Percentiles rank a stretch among this genome's conserved stretches.
Evolutionary conservation across 106 monocot species (phyloP).

Genomic region (Dioscorea dumetorum): DNA sequence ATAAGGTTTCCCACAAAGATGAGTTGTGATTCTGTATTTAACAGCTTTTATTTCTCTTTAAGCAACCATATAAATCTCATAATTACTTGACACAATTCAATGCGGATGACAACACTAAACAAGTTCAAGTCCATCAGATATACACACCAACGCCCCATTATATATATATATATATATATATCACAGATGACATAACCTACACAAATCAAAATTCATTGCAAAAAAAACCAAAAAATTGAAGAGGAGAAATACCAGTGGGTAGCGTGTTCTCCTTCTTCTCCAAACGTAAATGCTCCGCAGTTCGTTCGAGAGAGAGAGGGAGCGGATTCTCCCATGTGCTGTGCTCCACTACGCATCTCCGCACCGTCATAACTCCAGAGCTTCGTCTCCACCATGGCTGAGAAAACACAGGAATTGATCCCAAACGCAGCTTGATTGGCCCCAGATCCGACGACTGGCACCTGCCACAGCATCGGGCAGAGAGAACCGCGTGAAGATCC

Average conservation of each 20-base stretch:
- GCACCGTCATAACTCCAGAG: not conserved
- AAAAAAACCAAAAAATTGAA: not conserved
- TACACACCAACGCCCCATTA: no score
- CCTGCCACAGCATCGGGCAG: no score
- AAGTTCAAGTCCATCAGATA: no score
- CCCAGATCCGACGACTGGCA: no score
- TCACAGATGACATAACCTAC: no score
- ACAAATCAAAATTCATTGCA: not conserved
- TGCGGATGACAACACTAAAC: no score
- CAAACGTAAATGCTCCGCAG: not conserved
- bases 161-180: not conserved
- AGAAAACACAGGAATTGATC: no score
- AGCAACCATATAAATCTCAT: not conserved
- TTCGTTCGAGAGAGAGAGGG: not conserved
- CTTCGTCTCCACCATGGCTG: not conserved
- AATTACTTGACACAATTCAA: not conserved
- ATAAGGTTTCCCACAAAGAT: no score
- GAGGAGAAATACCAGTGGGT: not conserved
- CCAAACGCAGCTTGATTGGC: no score
- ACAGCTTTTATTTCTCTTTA: no score
- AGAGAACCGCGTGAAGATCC: no score
- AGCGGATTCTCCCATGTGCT: not conserved
- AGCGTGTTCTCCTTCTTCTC: not conserved
- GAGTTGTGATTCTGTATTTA: no score
- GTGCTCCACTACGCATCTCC: constrained; percentile 5